Conservation (phyloP, 257 asterid genomes). For the Primulina eburnea region DNA sequence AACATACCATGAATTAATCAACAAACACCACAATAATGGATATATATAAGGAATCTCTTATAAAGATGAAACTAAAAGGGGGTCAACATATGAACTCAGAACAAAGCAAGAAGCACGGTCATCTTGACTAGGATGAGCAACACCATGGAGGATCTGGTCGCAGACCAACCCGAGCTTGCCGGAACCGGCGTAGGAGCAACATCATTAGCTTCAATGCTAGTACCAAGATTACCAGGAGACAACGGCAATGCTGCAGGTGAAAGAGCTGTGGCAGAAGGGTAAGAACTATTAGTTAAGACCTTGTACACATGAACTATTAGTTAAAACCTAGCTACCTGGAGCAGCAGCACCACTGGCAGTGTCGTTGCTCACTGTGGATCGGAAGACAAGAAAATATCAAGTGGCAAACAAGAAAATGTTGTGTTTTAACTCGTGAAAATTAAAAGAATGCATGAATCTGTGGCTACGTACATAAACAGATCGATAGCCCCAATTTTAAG, state of each 20-base stretch:
- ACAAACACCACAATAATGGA: background rate
- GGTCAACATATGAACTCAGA: conserved; percentile 27
- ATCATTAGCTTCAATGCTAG: conserved; percentile 30
- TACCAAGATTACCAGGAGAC: conserved; percentile 36
- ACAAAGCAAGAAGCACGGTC: conserved; percentile 26
- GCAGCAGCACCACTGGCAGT: conserved; percentile 34
- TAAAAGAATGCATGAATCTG: background rate
- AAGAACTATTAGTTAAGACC: background rate
- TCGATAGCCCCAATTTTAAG: background rate
- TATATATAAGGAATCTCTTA: background rate
- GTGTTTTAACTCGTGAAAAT: background rate
- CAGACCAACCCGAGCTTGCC: conserved; percentile 39
- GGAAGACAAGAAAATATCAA: conserved; percentile 10
- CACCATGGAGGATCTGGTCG: conserved; percentile 27
- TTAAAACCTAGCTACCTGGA: conserved; percentile 52
- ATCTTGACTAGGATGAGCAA: conserved; percentile 15
- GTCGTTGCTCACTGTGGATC: conserved; percentile 44
- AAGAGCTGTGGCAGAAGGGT: conserved; percentile 34
- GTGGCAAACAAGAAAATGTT: background rate
- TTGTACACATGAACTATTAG: too few relatives aligned
- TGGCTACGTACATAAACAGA: background rate
- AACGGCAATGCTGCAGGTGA: conserved; percentile 40
- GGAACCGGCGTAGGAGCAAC: conserved; percentile 47
- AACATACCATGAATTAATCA: conserved; percentile 3
- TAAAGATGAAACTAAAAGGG: background rate